phyloP scores from a whole-genome alignment of 768 basidiomycete genomes.

The Fomitopsis serialis region DNA sequence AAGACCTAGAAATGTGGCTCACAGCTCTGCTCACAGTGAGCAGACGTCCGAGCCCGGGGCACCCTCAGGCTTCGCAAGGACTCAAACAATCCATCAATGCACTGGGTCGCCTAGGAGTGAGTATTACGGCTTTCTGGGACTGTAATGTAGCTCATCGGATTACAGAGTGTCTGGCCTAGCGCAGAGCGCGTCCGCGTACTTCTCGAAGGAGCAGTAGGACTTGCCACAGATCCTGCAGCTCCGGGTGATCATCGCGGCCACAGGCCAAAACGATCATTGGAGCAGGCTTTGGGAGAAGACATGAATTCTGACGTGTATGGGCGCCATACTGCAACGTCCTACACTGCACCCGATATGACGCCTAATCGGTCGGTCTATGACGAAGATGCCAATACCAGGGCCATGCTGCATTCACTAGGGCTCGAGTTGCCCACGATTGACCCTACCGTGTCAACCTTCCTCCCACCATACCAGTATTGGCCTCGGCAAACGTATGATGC shows the following conservation, averaged over 20 bases:
- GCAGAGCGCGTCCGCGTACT: conserved; percentile 62
- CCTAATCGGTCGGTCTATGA: conserved; percentile 1
- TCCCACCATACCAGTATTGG: conserved; percentile 23
- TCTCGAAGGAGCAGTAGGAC: conserved; percentile 60
- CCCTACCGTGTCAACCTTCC: conserved; percentile 10
- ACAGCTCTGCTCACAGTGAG: too few relatives aligned
- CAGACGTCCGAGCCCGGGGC: conserved; percentile 63
- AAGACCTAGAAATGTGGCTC: too few relatives aligned
- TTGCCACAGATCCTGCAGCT: conserved; percentile 27
- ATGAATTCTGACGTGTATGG: conserved; percentile 8
- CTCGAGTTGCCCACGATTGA: conserved; percentile 1
- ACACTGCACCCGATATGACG: not conserved
- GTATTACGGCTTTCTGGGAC: not conserved
- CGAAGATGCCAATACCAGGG: conserved; percentile 2
- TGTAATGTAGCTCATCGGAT: not conserved
- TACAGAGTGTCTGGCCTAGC: conserved; percentile 65
- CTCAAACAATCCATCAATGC: conserved; percentile 59
- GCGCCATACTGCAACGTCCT: not conserved
- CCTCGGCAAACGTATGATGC: conserved; percentile 4
- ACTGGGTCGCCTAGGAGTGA: conserved; percentile 66
- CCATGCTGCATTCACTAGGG: conserved; percentile 10
- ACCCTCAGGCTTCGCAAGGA: conserved; percentile 63
- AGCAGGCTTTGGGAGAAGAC: conserved; percentile 17
- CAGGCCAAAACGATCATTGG: conserved; percentile 19
- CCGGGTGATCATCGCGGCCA: not conserved